Conservation (phyloP, 345 rosid species). For the Ceriops tagal region DNA sequence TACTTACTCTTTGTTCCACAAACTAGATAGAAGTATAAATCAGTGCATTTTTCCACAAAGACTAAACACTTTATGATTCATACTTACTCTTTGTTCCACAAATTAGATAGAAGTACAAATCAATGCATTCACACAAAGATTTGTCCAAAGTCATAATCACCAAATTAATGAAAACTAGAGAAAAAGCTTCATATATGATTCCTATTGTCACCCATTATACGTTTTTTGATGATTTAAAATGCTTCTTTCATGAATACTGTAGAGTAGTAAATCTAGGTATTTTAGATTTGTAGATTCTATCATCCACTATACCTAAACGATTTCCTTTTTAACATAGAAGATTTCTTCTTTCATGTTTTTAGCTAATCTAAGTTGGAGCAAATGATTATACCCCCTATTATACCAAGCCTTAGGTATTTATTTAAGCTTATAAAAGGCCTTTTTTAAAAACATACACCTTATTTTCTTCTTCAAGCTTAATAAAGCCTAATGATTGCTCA, state of each 20-base stretch:
- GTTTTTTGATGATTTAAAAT: slow-evolving; percentile 5
- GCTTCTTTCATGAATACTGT: slow-evolving; percentile 10
- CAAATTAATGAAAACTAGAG: background rate
- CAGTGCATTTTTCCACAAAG: background rate
- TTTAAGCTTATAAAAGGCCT: too few species aligned
- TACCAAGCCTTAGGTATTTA: too few species aligned
- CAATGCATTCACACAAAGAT: background rate
- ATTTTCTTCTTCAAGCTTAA: too few species aligned
- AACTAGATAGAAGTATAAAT: background rate
- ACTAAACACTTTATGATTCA: background rate
- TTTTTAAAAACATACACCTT: too few species aligned
- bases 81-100: background rate
- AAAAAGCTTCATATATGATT: background rate
- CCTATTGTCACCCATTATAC: background rate
- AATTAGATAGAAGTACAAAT: background rate
- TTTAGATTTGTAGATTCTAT: slow-evolving; percentile 36
- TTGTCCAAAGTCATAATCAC: background rate
- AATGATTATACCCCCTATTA: too few species aligned
- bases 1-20: background rate
- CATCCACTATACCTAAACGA: too few species aligned
- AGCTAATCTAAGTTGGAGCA: too few species aligned
- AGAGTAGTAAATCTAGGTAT: slow-evolving; percentile 58
- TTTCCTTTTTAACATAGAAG: too few species aligned
- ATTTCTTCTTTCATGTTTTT: too few species aligned
- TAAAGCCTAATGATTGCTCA: too few species aligned